A percentile compares a stretch with the other conserved stretches of the same genome.
These are phyloP conservation scores for Aspergillus quadrilineatus DNA, from an alignment of 2,329 filamentous ascomycete genomes.

Conservation along the genomic window DNA sequence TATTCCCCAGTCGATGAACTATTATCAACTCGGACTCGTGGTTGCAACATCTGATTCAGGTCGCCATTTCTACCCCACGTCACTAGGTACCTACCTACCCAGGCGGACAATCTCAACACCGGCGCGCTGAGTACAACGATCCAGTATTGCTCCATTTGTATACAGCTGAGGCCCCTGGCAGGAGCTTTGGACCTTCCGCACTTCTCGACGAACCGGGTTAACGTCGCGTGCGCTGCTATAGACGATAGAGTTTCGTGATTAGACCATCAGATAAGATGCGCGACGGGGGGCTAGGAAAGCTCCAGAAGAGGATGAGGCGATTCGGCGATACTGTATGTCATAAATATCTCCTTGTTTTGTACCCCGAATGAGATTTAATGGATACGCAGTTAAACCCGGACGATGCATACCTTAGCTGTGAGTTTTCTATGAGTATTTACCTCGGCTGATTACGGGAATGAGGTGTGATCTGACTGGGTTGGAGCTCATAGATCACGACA, in stretches of 20 bases:
- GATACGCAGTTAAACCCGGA: slow-evolving; percentile 54
- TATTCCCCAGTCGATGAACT: too few species aligned
- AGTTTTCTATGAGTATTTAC: slow-evolving; percentile 38
- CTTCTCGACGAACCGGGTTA: background rate
- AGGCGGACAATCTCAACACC: background rate
- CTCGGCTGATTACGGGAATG: background rate
- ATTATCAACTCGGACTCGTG: background rate
- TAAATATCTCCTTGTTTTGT: background rate
- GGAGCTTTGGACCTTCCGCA: background rate
- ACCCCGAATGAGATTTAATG: slow-evolving; percentile 15
- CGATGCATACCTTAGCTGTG: slow-evolving; percentile 69
- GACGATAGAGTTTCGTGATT: background rate
- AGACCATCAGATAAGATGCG: slow-evolving; percentile 21
- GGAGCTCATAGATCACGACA: slow-evolving; percentile 57
- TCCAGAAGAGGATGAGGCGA: slow-evolving; percentile 39
- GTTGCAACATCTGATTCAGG: background rate
- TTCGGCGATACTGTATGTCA: slow-evolving; percentile 39
- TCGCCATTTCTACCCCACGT: background rate
- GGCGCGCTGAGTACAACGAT: background rate
- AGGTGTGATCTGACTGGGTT: slow-evolving; percentile 15
- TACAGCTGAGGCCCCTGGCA: background rate
- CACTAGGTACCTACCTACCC: slow-evolving; percentile 1
- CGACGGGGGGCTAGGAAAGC: slow-evolving; percentile 29
- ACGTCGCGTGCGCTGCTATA: background rate
- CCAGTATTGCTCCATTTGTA: background rate